Base-by-base conservation (phyloP, 78 protist genomes). In the Dictyostelium firmibasis region DNA sequence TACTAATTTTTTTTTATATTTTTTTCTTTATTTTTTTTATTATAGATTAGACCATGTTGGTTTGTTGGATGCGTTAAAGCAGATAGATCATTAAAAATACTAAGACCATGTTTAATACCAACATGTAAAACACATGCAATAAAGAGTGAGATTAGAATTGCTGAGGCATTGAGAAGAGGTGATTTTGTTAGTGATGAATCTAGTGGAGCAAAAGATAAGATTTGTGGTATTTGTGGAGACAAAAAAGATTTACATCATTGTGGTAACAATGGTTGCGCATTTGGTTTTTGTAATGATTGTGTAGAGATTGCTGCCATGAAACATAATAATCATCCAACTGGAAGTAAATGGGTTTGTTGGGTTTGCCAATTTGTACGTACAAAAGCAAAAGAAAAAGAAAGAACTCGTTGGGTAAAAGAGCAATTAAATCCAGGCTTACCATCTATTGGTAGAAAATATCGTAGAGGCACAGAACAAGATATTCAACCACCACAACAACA, bases 181-280 rank as follows among this genome's bases (percentile, higher is more conserved):
- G 87, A 78, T 47, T 89, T 89, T 36, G 43, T 31, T 44, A n/a
- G 14, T 23, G 86, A 78, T 20, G 94, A 89, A 81, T 8, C 41
- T 4, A 77, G 27, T 23, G 87, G 87, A 16, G 25, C 13, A 2
- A 89, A 89, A 25, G 94, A 89, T 81, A 78, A 31, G 7, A 64
- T 89, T 81, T 89, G 94, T 31, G 94, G 87, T 11, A 60, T 89
- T 81, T 89, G 94, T 89, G 94, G 93, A 20, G 94, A 89, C 14
- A 29, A 23, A 13, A 84, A 84, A 44, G 75, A 35, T 20, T 69
- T 89, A 31, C 62, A 38, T 14, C 82, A 89, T 69, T 89, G 94
- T 70, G 33, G 81, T 69, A 81, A 78, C 75, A 62, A 89, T 67
- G 83, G 83, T 29, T 89, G 94, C 35, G 87, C 87, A 10, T 89